Base-by-base conservation (phyloP, 352 stramenopile species). In the Phytophthora colocasiae region DNA sequence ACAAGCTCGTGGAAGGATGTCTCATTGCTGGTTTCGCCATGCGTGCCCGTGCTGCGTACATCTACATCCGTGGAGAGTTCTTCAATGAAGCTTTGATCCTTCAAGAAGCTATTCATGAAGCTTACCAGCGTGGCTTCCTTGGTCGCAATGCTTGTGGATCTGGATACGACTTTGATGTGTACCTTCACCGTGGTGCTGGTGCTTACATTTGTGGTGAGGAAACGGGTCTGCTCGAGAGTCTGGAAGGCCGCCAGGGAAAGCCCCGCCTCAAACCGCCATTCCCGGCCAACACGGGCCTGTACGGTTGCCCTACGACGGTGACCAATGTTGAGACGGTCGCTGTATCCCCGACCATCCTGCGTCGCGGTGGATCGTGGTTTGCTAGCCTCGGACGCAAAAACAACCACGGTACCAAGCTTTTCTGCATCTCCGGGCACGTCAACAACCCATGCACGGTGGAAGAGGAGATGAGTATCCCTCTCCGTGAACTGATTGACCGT, bases 171-270 rank as follows among this genome's bases (percentile, higher is more conserved):
- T 99, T 99, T 88, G 98, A 99, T 76, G 92, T 99, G 17, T 99
- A 99, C 77, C 79, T 99, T 27, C 98, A 99, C 81, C 90, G 98
- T 66, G 98, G 98, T 66, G 98, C 98, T 8, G 98, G 98, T 44
- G 98, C 98, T 11, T 99, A 99, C 85, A 99, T 99, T 84, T 99
- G 98, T 73, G 98, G 98, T 60, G 98, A 99, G 84, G 98, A 99
- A 77, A 99, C 98, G 4, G 97, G 97, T 40, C 77, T 99, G 38
- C 95, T 99, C 46, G 98, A 99, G 80, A 98, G 85, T 81, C 78
- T 99, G 0, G 98, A 99, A 75, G 97, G 97, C 70, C 88, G 96
- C 65, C 96, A 98, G 81, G 97, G 97, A 62, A 99, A 99, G 83
- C 97, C 97, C 22, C 97, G 97, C 63, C 86, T 99, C 31, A 99